Conservation (phyloP, 2,329 filamentous ascomycete genomes). For the Microsporum canis region DNA sequence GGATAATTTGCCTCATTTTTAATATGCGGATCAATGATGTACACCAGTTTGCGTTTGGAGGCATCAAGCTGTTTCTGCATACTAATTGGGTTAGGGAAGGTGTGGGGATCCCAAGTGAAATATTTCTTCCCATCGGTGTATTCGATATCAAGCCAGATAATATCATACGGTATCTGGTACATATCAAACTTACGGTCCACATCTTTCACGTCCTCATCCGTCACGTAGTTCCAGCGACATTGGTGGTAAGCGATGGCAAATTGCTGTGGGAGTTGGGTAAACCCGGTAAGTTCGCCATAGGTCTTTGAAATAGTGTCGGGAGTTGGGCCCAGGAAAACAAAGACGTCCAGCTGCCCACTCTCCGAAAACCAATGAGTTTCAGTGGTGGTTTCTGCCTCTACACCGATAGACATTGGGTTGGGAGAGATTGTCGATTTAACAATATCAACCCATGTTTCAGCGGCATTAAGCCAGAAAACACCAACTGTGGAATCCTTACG, state of each 20-base stretch:
- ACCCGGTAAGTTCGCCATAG: slow-evolving; percentile 85
- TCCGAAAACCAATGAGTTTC: slow-evolving; percentile 97
- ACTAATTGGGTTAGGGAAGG: slow-evolving; percentile 69
- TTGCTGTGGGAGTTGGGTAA: slow-evolving; percentile 79
- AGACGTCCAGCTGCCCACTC: slow-evolving; percentile 76
- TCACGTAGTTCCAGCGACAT: slow-evolving; percentile 98
- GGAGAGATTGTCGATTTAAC: slow-evolving; percentile 62
- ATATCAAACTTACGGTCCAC: slow-evolving; percentile 96
- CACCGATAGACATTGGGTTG: slow-evolving; percentile 67
- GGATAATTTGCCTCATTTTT: slow-evolving; percentile 76
- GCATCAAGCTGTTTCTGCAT: slow-evolving; percentile 84
- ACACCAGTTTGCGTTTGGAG: slow-evolving; percentile 78
- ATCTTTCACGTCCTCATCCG: slow-evolving; percentile 91
- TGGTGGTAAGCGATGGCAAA: slow-evolving; percentile 93
- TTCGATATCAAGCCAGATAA: slow-evolving; percentile 98
- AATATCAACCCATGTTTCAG: slow-evolving; percentile 96
- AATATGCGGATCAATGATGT: slow-evolving; percentile 95
- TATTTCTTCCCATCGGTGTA: slow-evolving; percentile 97
- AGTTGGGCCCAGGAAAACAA: slow-evolving; percentile 84
- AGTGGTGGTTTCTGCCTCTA: slow-evolving; percentile 59
- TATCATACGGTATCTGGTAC: slow-evolving; percentile 88
- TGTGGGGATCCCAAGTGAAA: slow-evolving; percentile 90
- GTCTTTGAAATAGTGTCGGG: slow-evolving; percentile 69
- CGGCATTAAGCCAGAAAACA: slow-evolving; percentile 93
- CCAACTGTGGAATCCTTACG: slow-evolving; percentile 86